phyloP scores from a whole-genome alignment of 1,284 basidiomycete species.

The Ceratobasidium sp. region DNA sequence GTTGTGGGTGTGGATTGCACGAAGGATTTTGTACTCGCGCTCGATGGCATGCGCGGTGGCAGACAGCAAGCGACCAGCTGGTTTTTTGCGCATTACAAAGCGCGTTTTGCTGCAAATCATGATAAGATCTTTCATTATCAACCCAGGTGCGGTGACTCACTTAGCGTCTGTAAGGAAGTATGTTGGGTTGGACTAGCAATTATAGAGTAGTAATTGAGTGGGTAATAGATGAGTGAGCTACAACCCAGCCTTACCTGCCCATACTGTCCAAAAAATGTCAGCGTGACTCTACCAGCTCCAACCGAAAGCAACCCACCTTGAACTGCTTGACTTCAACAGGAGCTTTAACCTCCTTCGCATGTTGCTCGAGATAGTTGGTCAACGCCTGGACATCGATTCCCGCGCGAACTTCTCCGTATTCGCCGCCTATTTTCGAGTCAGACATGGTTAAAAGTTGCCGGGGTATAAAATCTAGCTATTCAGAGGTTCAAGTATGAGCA shows the following conservation, averaged over 20 bases:
- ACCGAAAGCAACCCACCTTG: slow-evolving; percentile 71
- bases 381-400: slow-evolving; percentile 75
- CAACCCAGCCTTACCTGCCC: slow-evolving; percentile 71
- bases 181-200: slow-evolving; percentile 88
- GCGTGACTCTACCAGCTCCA: slow-evolving; percentile 12
- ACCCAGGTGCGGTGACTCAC: slow-evolving; percentile 58
- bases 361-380: slow-evolving; percentile 74
- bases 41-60: slow-evolving; percentile 95
- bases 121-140: slow-evolving; percentile 35
- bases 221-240: slow-evolving; percentile 6
- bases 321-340: slow-evolving; percentile 92
- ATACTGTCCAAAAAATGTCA: slow-evolving; percentile 65
- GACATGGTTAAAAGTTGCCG: slow-evolving; percentile 55
- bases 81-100: slow-evolving; percentile 95
- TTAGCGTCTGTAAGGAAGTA: slow-evolving; percentile 87
- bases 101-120: slow-evolving; percentile 63
- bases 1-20: slow-evolving; percentile 82
- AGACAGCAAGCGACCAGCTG: slow-evolving; percentile 87
- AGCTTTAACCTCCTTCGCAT: slow-evolving; percentile 70
- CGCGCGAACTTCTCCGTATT: slow-evolving; percentile 62
- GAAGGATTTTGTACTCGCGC: slow-evolving; percentile 87
- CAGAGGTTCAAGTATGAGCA: background rate
- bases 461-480: background rate
- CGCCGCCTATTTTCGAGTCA: slow-evolving; percentile 70
- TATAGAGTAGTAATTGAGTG: slow-evolving; percentile 46